A percentile compares a stretch with the other conserved stretches of the same genome.
These are phyloP conservation scores for Curvularia verruculosa DNA, from an alignment of 2,329 filamentous ascomycete genomes.

Conservation along the genomic window DNA sequence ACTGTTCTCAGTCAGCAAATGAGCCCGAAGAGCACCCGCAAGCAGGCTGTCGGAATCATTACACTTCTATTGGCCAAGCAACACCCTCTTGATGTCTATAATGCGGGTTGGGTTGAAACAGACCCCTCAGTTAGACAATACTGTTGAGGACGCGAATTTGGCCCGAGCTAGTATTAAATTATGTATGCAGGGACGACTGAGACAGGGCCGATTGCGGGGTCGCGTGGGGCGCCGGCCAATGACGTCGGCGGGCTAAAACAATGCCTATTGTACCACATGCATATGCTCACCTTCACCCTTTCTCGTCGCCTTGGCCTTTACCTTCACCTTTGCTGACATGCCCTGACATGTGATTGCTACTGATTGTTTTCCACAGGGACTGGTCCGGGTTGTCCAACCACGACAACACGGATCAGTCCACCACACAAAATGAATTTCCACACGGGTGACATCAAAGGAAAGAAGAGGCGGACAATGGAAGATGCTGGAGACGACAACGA, in stretches of 20 bases:
- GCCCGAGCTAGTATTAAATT: conserved; percentile 8
- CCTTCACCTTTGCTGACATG: neutral
- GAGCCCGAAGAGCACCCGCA: neutral
- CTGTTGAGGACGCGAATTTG: conserved; percentile 5
- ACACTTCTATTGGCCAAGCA: no score
- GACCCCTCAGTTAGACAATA: neutral
- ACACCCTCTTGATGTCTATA: neutral
- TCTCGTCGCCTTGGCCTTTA: neutral
- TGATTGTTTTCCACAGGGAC: no score
- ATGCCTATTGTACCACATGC: neutral
- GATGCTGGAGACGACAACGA: conserved; percentile 2
- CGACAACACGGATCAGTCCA: neutral
- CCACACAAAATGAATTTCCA: conserved; percentile 11
- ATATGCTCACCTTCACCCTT: neutral
- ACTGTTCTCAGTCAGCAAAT: neutral
- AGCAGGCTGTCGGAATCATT: neutral
- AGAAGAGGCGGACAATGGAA: conserved; percentile 31
- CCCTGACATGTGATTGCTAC: no score
- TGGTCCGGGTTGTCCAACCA: neutral
- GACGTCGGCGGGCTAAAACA: conserved; percentile 6
- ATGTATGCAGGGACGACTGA: conserved; percentile 13
- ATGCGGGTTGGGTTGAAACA: neutral
- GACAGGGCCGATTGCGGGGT: conserved; percentile 3
- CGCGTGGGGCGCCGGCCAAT: conserved; percentile 6
- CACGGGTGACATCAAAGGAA: conserved; percentile 14